Evolutionary conservation across 2,329 filamentous ascomycete species (phyloP), one percentile per base, ranked within the genome.

Genomic region (Chaetothyriales sp.): DNA sequence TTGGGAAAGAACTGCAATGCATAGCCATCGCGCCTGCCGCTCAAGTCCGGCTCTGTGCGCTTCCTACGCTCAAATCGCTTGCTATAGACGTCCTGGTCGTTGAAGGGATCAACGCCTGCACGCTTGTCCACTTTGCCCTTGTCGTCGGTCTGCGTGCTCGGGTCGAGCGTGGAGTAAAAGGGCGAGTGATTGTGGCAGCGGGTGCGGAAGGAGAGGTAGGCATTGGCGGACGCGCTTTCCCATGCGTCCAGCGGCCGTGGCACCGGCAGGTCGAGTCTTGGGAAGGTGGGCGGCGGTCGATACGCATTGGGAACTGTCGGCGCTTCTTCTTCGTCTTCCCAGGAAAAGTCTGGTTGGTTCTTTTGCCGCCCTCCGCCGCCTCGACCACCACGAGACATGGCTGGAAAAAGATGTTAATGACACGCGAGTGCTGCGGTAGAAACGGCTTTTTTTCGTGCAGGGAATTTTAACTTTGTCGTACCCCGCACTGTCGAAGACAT

Each of bases 11-110:
- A 73, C 49, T 75, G 70, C 58, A 77, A 70, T 43, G 76, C 77
- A 73, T 65, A 62, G 79, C 77, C 69, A 61, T 80, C 81, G 18
- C 76, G 70, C 44, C 76, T 66, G 19, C 71, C 74, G 47, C 71
- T 69, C 18, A 82, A 65, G 55, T 73, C 73, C 0, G 80, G 80
- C 8, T 81, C 61, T 18, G 69, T 72, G 54, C 77, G 68, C 58
- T 73, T 72, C 59, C 77, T 77, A 57, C 76, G 78, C 51, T 74
- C 67, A 63, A 80, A 82, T 60, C 73, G 76, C 19, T 51, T 54
- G 15, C 74, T 74, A 61, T 80, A 83, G 0, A 77, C 79, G 43
- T 76, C 76, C 65, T 81, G 81, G 51, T 77, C 77, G 44, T 75
- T 71, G 60, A 83, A 83, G 1, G 80, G 77, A 62, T 83, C 77